Percentiles rank a stretch among this genome's conserved stretches.
Conservation (phyloP, 257 asterid species). For the Solanum bulbocastanum region DNA sequence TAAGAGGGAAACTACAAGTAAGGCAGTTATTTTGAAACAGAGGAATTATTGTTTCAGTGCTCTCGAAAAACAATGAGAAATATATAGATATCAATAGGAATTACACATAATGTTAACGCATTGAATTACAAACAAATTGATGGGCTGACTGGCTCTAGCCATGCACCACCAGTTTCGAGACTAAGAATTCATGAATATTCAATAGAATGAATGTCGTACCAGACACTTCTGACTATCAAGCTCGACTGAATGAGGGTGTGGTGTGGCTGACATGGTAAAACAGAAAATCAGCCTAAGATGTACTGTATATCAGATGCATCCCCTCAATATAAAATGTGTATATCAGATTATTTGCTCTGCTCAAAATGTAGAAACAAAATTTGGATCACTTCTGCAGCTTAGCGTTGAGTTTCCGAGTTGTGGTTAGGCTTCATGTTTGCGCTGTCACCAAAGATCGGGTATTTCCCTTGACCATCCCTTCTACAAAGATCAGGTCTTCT, state of each 20-base stretch:
- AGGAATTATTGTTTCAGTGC: background rate
- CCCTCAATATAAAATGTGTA: background rate
- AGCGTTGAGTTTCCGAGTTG: slow-evolving; percentile 13
- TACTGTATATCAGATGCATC: background rate
- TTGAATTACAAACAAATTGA: background rate
- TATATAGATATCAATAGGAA: background rate
- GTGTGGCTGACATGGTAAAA: background rate
- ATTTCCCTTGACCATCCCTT: slow-evolving; percentile 19
- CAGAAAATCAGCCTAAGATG: background rate
- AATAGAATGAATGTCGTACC: background rate
- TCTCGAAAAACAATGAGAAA: background rate
- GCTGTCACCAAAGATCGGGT: slow-evolving; percentile 15
- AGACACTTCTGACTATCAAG: background rate
- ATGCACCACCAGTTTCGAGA: background rate
- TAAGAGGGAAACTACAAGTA: background rate
- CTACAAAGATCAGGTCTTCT: slow-evolving; percentile 20
- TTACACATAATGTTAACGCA: background rate
- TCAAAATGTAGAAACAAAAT: background rate
- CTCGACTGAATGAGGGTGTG: background rate
- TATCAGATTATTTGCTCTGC: slow-evolving; percentile 6
- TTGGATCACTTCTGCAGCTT: slow-evolving; percentile 16
- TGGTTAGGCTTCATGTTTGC: slow-evolving; percentile 8
- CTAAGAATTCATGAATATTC: background rate
- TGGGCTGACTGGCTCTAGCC: background rate
- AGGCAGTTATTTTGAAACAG: background rate